Evolutionary conservation across 768 basidiomycete genomes (phyloP).

Genomic region (Inosperma sp.): DNA sequence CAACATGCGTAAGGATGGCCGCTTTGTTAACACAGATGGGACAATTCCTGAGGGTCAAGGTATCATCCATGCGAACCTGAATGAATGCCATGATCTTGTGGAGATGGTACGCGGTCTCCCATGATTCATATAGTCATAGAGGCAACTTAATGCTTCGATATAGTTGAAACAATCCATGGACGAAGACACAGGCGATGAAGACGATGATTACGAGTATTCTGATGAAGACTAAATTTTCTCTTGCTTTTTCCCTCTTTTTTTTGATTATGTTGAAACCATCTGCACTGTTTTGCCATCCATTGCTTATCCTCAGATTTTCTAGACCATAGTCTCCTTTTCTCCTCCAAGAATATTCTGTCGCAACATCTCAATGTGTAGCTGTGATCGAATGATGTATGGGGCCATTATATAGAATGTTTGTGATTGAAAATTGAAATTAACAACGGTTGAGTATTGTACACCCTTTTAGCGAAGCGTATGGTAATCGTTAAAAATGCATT

Average conservation of each 20-base stretch:
- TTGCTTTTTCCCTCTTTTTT: too few relatives aligned
- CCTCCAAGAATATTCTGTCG: too few relatives aligned
- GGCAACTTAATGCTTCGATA: neutral
- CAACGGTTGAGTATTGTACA: too few relatives aligned
- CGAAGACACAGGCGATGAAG: conserved; percentile 52
- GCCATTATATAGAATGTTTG: too few relatives aligned
- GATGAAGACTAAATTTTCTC: conserved; percentile 25
- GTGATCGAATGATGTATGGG: too few relatives aligned
- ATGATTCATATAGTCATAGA: neutral
- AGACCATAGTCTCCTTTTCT: too few relatives aligned
- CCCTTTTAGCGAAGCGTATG: too few relatives aligned
- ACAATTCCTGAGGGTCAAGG: conserved; percentile 93
- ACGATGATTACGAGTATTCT: conserved; percentile 47
- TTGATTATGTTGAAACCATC: too few relatives aligned
- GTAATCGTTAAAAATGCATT: neutral
- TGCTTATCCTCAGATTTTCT: too few relatives aligned
- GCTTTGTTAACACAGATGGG: conserved; percentile 86
- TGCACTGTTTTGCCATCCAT: too few relatives aligned
- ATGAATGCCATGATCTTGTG: conserved; percentile 92
- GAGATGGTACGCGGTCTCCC: conserved; percentile 65
- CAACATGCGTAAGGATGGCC: conserved; percentile 87
- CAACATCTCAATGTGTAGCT: too few relatives aligned
- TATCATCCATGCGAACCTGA: conserved; percentile 91
- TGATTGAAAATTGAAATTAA: too few relatives aligned
- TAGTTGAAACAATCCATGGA: conserved; percentile 85